Conservation (phyloP, 106 monocot genomes). For the Narthecium ossifragum region DNA sequence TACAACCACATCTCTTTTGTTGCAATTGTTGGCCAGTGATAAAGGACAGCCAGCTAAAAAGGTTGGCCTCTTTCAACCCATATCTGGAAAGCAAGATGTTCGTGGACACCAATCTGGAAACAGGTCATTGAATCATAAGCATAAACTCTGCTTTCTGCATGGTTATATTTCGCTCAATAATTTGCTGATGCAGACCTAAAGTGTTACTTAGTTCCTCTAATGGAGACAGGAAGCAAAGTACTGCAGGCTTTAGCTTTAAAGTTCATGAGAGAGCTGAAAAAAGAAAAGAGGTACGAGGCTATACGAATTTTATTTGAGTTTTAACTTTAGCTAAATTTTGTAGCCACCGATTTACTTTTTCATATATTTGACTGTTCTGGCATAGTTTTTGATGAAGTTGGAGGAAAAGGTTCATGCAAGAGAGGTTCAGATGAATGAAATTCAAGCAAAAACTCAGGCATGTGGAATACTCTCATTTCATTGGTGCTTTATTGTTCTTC, state of each 20-base stretch:
- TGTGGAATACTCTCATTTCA: background rate
- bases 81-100: conserved; percentile 23
- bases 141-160: too few relatives aligned
- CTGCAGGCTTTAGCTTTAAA: conserved; percentile 38
- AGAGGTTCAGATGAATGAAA: conserved; percentile 45
- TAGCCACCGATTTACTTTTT: too few relatives aligned
- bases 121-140: conserved; percentile 27
- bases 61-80: background rate
- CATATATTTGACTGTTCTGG: background rate
- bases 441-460: conserved; percentile 59
- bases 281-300: conserved; percentile 71
- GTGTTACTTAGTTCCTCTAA: conserved; percentile 6
- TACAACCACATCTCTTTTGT: too few relatives aligned
- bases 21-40: too few relatives aligned
- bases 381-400: conserved; percentile 45
- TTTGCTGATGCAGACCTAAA: conserved; percentile 21
- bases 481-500: too few relatives aligned
- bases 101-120: conserved; percentile 5
- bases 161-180: background rate
- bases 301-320: too few relatives aligned
- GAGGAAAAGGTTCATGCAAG: conserved; percentile 54
- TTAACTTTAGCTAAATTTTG: too few relatives aligned
- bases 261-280: conserved; percentile 63
- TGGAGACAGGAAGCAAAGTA: conserved; percentile 16
- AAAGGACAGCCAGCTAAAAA: conserved; percentile 15